A percentile compares a stretch with the other conserved stretches of the same genome.
Conservation (phyloP, 805 yeast species). For the Metschnikowia kunwiensis region DNA sequence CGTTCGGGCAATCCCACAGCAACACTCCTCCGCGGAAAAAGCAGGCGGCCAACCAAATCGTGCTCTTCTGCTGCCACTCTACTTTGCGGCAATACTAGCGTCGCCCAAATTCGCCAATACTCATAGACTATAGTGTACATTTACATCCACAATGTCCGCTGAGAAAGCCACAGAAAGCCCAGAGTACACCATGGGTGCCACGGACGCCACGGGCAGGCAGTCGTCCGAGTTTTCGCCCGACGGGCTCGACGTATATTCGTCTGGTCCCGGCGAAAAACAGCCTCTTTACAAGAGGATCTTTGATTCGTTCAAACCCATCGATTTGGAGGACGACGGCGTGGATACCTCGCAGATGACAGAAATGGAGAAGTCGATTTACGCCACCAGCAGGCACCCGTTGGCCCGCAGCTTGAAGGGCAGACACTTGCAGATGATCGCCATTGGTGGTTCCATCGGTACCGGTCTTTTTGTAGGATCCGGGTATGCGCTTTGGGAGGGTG, state of each 20-base stretch:
- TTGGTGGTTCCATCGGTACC: conserved; percentile 85
- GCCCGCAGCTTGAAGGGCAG: conserved; percentile 44
- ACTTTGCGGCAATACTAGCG: too few relatives aligned
- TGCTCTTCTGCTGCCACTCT: too few relatives aligned
- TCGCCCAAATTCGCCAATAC: too few relatives aligned
- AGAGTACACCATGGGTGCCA: conserved; percentile 4
- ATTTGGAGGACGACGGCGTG: conserved; percentile 39
- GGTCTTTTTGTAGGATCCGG: conserved; percentile 41
- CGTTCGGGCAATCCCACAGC: too few relatives aligned
- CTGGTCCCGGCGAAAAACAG: conserved; percentile 11
- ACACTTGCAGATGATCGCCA: conserved; percentile 73
- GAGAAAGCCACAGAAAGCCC: conserved; percentile 4
- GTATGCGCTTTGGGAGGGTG: conserved; percentile 20
- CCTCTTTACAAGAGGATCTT: conserved; percentile 22
- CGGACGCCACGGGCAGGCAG: not conserved
- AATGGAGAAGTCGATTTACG: conserved; percentile 37
- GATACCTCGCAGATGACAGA: conserved; percentile 38
- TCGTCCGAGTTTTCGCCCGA: conserved; percentile 4
- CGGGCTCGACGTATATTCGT: conserved; percentile 1
- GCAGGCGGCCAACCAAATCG: too few relatives aligned
- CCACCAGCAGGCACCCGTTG: conserved; percentile 43
- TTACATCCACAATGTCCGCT: too few relatives aligned
- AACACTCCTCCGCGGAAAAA: too few relatives aligned
- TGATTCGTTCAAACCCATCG: conserved; percentile 38
- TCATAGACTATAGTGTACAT: too few relatives aligned